Evolutionary conservation across 2,329 filamentous ascomycete species (phyloP), one percentile per base, ranked within the genome.

Genomic region (Aureobasidium sp.): DNA sequence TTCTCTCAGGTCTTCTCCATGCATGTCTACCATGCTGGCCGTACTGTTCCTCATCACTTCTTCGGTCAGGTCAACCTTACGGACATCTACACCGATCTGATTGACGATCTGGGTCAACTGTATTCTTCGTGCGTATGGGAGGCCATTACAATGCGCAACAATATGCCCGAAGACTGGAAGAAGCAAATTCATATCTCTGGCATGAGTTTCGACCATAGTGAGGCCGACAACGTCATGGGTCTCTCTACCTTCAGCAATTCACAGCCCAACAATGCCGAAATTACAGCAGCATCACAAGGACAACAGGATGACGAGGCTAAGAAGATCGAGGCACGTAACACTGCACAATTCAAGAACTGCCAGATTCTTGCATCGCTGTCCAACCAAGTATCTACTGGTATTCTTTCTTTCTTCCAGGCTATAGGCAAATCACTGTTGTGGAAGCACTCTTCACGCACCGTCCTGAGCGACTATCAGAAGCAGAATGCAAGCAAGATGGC

Each of bases 341-440:
- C 23, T 36, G 74, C 73, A 10, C 70, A 79, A 48, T 87, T 87
- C 72, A 85, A 88, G 71, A 99, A 97, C 72, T 91, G 88, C 44
- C 85, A 88, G 70, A 87, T 84, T 13, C 80, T 97, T 48, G 84
- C 88, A 41, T 87, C 87, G 67, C 79, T 97, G 12, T 80, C 97
- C 13, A 87, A 88, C 68, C 87, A 90, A 37, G 83, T 95, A 68
- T 87, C 92, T 26, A 86, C 86, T 9, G 87, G 87, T 3, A 88
- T 92, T n/a, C 88, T 90, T 20, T 87, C 89, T 0, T 89, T 97
- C 67, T 88, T 96, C 71, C 90, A 96, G 70, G 87, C 86, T 1
- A 78, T 97, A 47, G 93, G 93, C 13, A 94, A 91, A 73, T 84
- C 88, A 17, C 78, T 97, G 26, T 80, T 96, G 4, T 85, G 86